Evolutionary conservation across 2,329 filamentous ascomycete species (phyloP), one percentile per base, ranked within the genome.

Genomic region (Grosmannia huntii): DNA sequence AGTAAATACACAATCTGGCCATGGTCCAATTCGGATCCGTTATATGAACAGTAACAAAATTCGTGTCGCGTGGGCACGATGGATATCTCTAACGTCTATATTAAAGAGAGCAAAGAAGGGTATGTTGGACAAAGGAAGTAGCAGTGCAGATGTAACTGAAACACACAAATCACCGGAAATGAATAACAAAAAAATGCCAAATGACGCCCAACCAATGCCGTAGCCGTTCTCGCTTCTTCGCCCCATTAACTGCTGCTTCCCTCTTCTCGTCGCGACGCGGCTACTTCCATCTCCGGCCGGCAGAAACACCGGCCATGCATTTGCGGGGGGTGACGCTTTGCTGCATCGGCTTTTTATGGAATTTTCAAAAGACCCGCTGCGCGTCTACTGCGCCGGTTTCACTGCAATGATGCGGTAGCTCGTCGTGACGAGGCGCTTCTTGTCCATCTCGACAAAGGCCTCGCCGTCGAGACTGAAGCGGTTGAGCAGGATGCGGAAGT

Each of bases 391-490:
- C 14, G 31, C 46, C 12, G 68, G 74, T 65, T 78, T 80, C 65
- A 74, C 71, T 0, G 77, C 77, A 60, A 80, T 74, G 58, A 80
- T 72, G 53, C 77, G 74, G 59, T 79, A 79, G 56, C 75, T 79
- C 9, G 77, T 80, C 3, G 75, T 75, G 25, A 75, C 73, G 19
- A 80, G 67, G 12, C 76, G 73, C 76, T 76, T 76, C 21, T 70
- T 72, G 62, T 80, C 77, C 77, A 80, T 80, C 68, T 79, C 73
- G 59, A 80, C 74, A 60, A 80, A 80, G 0, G 77, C 77, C 66
- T 78, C 70, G 1, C 77, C 77, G 58, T 80, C 77, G 21, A 79
- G 65, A 61, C 77, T 80, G 31, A 80, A 65, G 11, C 77, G 71
- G 62, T 80, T 76, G 65, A 80, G 77, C 53, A 80, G 67, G 6